phyloP scores from a whole-genome alignment of 1,284 basidiomycete species.

The Cryptococcus sp. region DNA sequence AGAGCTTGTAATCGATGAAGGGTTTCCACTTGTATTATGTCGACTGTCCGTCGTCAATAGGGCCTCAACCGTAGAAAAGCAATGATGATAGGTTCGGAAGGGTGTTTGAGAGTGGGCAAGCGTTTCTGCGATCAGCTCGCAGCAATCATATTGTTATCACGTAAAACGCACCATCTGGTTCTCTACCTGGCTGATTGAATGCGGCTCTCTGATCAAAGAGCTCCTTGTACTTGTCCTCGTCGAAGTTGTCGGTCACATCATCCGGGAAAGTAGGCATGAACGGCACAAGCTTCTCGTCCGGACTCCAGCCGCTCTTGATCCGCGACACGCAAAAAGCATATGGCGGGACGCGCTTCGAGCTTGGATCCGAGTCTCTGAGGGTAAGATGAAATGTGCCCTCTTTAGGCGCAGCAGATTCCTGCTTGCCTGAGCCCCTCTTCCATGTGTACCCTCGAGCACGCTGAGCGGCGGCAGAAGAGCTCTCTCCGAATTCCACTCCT shows the following conservation, averaged over 20 bases:
- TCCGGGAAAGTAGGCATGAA: conserved; percentile 11
- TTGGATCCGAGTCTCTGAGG: background rate
- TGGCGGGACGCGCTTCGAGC: conserved; percentile 4
- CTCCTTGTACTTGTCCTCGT: conserved; percentile 5
- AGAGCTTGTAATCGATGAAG: background rate
- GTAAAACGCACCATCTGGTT: conserved; percentile 8
- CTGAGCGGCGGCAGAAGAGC: background rate
- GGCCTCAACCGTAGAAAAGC: no score
- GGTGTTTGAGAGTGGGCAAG: background rate
- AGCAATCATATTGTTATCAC: background rate
- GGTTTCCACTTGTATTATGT: conserved; percentile 18
- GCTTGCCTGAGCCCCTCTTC: background rate
- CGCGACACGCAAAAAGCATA: conserved; percentile 8
- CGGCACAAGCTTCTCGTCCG: conserved; percentile 8
- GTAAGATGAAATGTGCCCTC: background rate
- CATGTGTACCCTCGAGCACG: no score
- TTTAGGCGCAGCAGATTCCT: background rate
- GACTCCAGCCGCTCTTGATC: conserved; percentile 1
- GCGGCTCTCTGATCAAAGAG: background rate
- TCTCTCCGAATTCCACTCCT: background rate
- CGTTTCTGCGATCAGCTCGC: background rate
- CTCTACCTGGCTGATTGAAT: conserved; percentile 5
- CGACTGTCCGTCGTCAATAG: conserved; percentile 6
- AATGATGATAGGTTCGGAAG: background rate
- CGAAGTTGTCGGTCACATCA: conserved; percentile 5